Evolutionary conservation across 805 yeast genomes (phyloP), one percentile per base, ranked within the genome.

Genomic region (Torulaspora franciscae): DNA sequence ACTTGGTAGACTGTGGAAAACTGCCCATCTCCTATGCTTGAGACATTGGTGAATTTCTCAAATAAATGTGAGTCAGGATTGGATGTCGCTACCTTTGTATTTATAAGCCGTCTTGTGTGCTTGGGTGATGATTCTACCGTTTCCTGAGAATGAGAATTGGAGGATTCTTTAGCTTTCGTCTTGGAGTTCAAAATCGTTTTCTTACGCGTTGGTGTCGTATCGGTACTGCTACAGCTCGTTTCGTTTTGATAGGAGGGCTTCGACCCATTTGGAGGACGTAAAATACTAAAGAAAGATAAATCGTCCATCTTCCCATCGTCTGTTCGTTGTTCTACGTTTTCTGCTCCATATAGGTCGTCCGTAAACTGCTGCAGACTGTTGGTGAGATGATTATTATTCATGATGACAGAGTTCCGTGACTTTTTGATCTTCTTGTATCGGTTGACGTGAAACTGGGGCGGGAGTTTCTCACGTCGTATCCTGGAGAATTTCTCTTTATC

Each of bases 1-100:
- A 91, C 91, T 50, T 85, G 85, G 64, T 80, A 93, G 13, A 95
- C 99, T 17, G 79, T 72, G 2, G 96, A 88, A 58, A 93, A 93
- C 64, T 88, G 95, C 19, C 99, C 98, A 28, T 76, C 71, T 2
- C 96, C 96, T 17, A 91, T 69, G 36, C 81, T 67, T 35, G 74
- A 73, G 35, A 91, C 90, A 50, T 83, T 80, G 17, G 82, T 58
- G 49, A 77, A 77, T 53, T 72, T 72, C 9, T 75, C 70, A 30
- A 68, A 59, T 23, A 77, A 58, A 58, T 76, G 79, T 1, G 64
- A 47, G 48, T 59, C 66, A 6, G 67, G 65, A 19, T 60, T 62
- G 22, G 22, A 19, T 35, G 49, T 34, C 13, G 46, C 40, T 32
- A 56, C 22, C 49, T 59, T 45, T 44, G 64, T 53, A 48, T 54